Base-by-base conservation (phyloP, 2,329 filamentous ascomycete genomes). In the Anthostomella pinea region DNA sequence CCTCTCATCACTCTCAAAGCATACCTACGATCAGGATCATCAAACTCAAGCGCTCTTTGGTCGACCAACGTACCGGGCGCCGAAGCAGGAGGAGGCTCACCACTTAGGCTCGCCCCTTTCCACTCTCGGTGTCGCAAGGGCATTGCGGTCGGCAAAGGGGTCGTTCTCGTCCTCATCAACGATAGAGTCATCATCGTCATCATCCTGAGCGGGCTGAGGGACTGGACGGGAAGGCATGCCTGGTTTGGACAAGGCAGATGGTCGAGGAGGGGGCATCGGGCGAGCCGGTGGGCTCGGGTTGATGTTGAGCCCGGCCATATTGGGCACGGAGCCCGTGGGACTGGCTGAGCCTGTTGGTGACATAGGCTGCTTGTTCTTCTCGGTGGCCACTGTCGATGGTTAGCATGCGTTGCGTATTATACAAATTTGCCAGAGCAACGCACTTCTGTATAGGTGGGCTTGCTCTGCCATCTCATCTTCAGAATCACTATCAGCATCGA, bases 71-170 rank as follows among this genome's bases (percentile, higher is more conserved):
- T 22, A 22, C 21, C 21, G 21, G 21, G 7, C 11, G 11, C 21
- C 21, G 7, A 22, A 11, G 7, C 21, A 22, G 7, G 21, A 11
- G 11, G 23, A 27, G 17, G 40, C 29, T 41, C 21, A 62, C 62
- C 63, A 66, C 40, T 46, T 53, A 16, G 56, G 58, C 38, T 64
- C 60, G 6, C 46, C 58, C 38, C 54, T 63, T 55, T 72, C 72
- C 25, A 57, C 51, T 50, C 49, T 59, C 5, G 59, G 58, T 15
- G 62, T 66, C 14, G 43, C 48, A 3, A 87, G 73, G 4, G 81
- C 85, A 57, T 95, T 90, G 26, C 77, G 77, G 59, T 95, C 88
- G 4, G 85, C 87, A 60, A 95, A 95, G 0, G 89, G 89, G 56
- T 95, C 79, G 46, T 93, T 77, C n/a, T 89, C 85, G 27, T 88